Evolutionary conservation across 257 asterid species (phyloP).

Genomic region (Solanum sitiens): DNA sequence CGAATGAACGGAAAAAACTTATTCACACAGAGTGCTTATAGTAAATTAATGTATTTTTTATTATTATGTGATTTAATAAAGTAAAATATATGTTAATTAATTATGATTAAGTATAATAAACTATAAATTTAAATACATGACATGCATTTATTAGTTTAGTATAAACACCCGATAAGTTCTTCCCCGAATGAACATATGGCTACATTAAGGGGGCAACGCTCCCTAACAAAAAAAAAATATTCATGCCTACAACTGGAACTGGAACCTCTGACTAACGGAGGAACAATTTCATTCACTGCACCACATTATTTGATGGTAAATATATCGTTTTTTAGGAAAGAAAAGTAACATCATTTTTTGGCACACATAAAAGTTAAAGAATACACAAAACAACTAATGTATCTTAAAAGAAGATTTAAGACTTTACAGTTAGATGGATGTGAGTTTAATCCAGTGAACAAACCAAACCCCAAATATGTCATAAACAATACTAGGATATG

Average conservation of each 20-base stretch:
- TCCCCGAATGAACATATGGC: too few relatives aligned
- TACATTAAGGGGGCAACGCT: too few relatives aligned
- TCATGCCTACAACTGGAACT: not conserved
- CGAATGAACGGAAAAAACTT: too few relatives aligned
- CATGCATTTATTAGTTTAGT: too few relatives aligned
- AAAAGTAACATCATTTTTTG: not conserved
- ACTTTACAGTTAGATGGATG: not conserved
- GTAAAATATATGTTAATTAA: too few relatives aligned
- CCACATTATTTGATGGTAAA: not conserved
- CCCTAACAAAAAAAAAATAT: too few relatives aligned
- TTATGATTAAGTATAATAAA: too few relatives aligned
- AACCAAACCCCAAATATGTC: not conserved
- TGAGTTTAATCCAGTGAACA: not conserved
- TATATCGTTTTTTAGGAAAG: not conserved
- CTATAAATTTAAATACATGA: too few relatives aligned
- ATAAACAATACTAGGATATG: not conserved
- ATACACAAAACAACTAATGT: not conserved
- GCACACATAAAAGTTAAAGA: not conserved
- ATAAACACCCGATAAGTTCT: too few relatives aligned
- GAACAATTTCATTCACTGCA: not conserved
- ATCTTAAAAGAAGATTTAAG: not conserved
- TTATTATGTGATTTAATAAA: too few relatives aligned
- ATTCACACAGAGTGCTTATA: too few relatives aligned
- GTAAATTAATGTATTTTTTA: fast-evolving
- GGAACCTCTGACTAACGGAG: too few relatives aligned